These are phyloP conservation scores for Pyronema domesticum DNA, from an alignment of 495 filamentous ascomycete genomes.

Conservation along the genomic window DNA sequence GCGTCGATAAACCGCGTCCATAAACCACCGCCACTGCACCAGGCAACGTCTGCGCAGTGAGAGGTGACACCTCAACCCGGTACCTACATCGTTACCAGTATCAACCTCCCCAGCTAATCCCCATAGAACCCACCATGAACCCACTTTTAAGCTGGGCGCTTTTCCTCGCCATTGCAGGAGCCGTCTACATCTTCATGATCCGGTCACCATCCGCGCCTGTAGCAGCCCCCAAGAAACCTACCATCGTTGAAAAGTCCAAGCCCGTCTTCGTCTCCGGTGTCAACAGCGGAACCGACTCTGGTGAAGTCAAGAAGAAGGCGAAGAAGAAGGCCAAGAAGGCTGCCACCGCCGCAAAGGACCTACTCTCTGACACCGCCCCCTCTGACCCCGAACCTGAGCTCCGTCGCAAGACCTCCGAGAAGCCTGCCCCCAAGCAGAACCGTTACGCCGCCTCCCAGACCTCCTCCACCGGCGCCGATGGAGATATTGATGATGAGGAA, in stretches of 20 bases:
- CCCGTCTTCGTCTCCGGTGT: conserved; percentile 2
- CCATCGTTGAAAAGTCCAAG: conserved; percentile 7
- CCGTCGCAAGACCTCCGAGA: too few relatives aligned
- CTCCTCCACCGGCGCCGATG: conserved; percentile 29
- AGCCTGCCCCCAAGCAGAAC: not conserved
- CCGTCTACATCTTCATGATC: conserved; percentile 17
- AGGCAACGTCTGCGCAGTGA: too few relatives aligned
- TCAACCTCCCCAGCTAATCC: too few relatives aligned
- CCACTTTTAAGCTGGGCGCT: conserved; percentile 17
- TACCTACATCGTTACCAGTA: too few relatives aligned
- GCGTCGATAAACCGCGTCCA: too few relatives aligned
- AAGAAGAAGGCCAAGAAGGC: conserved; percentile 20
- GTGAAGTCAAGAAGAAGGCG: conserved; percentile 13
- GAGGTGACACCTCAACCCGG: too few relatives aligned
- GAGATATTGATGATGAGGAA: conserved; percentile 27
- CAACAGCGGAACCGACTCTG: conserved; percentile 12
- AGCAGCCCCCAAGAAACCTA: not conserved
- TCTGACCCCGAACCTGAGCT: conserved; percentile 2
- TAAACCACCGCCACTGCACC: too few relatives aligned
- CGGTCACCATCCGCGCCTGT: conserved; percentile 5
- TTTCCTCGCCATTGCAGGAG: conserved; percentile 17
- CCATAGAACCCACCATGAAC: not conserved
- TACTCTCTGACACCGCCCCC: conserved; percentile 14
- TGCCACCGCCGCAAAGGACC: conserved; percentile 5
- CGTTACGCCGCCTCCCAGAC: conserved; percentile 10